A percentile compares a stretch with the other conserved stretches of the same genome.
These are phyloP conservation scores for Cercis canadensis DNA, from an alignment of 306 rosid genomes.

Conservation along the genomic window DNA sequence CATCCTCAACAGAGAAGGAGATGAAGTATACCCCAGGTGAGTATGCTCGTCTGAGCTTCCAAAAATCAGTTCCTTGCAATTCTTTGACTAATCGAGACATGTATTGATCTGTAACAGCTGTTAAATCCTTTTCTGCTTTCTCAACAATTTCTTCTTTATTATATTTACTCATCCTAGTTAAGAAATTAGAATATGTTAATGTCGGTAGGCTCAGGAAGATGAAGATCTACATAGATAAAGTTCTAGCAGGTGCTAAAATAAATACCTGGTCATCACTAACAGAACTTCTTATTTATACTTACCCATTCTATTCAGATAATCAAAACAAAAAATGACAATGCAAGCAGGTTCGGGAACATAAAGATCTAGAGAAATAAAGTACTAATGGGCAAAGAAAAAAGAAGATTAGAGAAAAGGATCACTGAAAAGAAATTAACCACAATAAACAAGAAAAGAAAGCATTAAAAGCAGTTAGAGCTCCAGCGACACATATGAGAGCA, in stretches of 20 bases:
- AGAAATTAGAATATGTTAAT: constrained; percentile 27
- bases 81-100: constrained; percentile 72
- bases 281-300: neutral
- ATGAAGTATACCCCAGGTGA: constrained; percentile 81
- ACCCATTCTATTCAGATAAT: too few species aligned
- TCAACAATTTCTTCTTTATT: constrained; percentile 82
- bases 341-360: too few species aligned
- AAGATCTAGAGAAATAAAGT: too few species aligned
- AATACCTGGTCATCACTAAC: neutral
- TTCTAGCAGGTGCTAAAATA: too few species aligned
- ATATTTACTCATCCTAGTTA: constrained; percentile 74
- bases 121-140: constrained; percentile 91
- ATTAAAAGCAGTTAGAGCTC: constrained; percentile 7
- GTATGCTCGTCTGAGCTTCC: constrained; percentile 98
- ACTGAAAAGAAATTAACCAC: constrained; percentile 9
- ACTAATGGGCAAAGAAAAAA: too few species aligned
- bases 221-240: neutral
- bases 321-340: too few species aligned
- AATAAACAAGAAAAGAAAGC: constrained; percentile 7
- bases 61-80: constrained; percentile 90
- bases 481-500: neutral
- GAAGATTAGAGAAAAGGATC: neutral
- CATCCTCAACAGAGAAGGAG: constrained; percentile 33
- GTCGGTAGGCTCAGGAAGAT: constrained; percentile 22
- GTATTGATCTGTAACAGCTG: constrained; percentile 64